Base-by-base conservation (phyloP, 805 yeast species). In the Schwanniomyces occidentalis region DNA sequence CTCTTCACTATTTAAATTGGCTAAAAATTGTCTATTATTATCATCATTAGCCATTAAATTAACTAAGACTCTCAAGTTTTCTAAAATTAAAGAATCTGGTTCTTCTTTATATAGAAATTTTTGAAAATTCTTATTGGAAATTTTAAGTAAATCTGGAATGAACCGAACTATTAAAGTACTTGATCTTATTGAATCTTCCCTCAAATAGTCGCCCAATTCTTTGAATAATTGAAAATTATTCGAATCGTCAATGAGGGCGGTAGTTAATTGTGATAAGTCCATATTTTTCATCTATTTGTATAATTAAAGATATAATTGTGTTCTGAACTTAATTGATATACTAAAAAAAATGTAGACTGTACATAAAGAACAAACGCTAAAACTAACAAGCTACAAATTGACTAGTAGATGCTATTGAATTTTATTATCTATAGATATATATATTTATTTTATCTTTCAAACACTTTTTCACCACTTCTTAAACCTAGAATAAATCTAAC, bases 401-500 rank as follows among this genome's bases (percentile, higher is more conserved):
- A n/a, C n/a, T n/a, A n/a, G n/a, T n/a, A n/a, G n/a, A n/a, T n/a
- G n/a, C n/a, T n/a, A n/a, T n/a, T 16, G 12, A 10, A 30, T 22
- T n/a, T 28, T 18, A 19, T 12, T 24, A 8, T 24, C 13, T 7
- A n/a, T 14, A 27, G 8, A 27, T 16, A 14, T 10, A 13, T 16
- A 16, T 16, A 16, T 27, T 16, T 27, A 15, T 25, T 15, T 19
- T 34, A 41, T 12, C 45, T 44, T 35, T 75, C 82, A 51, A 82
- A 79, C 2, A 76, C 72, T 38, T 69, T 67, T 42, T 82, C 89
- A 2, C 96, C 96, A 38, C 70, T 68, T 51, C 85, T 81, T 44
- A 91, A 67, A 6, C 95, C 78, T 36, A 91, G 63, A 2, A 91
- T 66, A 22, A 76, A 76, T 45, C 97, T 68, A 15, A 91, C 96